Evolutionary conservation across 257 asterid species (phyloP), one percentile per base, ranked within the genome.

Genomic region (Marsdenia floribunda): DNA sequence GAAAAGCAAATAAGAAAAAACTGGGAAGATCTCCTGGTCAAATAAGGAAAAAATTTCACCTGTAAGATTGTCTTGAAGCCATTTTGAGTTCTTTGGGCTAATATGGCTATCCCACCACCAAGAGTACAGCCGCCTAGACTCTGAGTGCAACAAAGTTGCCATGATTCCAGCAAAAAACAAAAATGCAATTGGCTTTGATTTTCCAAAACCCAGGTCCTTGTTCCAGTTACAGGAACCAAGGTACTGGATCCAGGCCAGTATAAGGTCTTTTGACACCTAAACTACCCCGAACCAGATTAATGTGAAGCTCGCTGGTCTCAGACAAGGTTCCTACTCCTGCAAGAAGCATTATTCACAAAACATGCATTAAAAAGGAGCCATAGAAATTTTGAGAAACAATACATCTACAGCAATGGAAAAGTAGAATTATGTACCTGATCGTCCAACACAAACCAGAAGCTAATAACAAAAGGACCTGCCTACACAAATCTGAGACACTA

Each of bases 91-190:
- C 84, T 90, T 93, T 1, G 98, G 98, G 90, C 91, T 83, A 58
- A 81, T 86, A 84, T 93, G 98, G 88, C 97, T 91, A 75, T 91
- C 98, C 98, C 97, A 91, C 97, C 96, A 93, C 97, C 98, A 93
- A 19, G 98, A 93, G 72, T 91, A 91, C 86, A 77, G 38, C 50
- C 96, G 86, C 76, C 96, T 87, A 21, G 96, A 86, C 33, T 91
- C 96, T 4, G 96, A 83, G 21, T 80, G 86, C 16, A 82, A 83
- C 73, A 87, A 61, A 55, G 87, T 81, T 68, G 92, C 96, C 98
- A 91, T 91, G 69, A 84, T 81, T 79, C 89, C 90, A 61, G 89
- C 82, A 73, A 83, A 66, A 52, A 88, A 72, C 73, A 84, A 63
- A 75, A 80, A 81, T 7, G 80, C 74, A 74, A 78, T 35, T 59